Evolutionary conservation across 805 yeast species (phyloP), one percentile per base, ranked within the genome.

Genomic region (Yamadazyma tumulicola): DNA sequence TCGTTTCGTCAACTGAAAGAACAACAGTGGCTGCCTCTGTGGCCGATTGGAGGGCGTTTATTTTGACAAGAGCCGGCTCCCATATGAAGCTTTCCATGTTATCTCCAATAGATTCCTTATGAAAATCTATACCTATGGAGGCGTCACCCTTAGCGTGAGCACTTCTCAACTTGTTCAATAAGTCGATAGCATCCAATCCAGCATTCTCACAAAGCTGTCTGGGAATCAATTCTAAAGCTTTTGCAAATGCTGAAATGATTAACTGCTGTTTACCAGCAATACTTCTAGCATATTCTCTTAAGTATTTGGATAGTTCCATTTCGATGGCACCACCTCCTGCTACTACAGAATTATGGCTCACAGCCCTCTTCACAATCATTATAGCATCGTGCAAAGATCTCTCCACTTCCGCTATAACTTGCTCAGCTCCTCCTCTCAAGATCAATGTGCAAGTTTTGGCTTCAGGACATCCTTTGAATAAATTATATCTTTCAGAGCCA

Each of bases 281-380:
- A 13, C 86, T 75, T 53, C 82, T 81, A 16, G 97, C 80, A 53
- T 81, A 76, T 49, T 87, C 96, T 53, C 98, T 77, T 49, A 93
- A 72, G 57, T 84, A 78, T 57, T 79, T 86, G 24, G 97, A 88
- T 26, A 93, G 55, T 57, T 93, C 97, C 98, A 93, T 93, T 64
- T 93, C 98, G 45, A 88, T 83, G 22, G 99, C 99, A 45, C 99
- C 99, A 46, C 99, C 99, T 43, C 99, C 99, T 10, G 96, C 97
- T 38, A 93, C 98, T 47, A 93, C 79, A 19, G 77, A 67, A 53
- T 80, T 83, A 57, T 89, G 89, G 54, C 85, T 81, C 26, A 93
- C 78, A 2, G 97, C 94, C 51, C 98, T 76, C 65, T 89, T 91
- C 29, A 91, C 97, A 58, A 93, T 89, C 98, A 91, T 91, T 32